Conservation (phyloP, 306 rosid genomes). For the Dryas octopetala region DNA sequence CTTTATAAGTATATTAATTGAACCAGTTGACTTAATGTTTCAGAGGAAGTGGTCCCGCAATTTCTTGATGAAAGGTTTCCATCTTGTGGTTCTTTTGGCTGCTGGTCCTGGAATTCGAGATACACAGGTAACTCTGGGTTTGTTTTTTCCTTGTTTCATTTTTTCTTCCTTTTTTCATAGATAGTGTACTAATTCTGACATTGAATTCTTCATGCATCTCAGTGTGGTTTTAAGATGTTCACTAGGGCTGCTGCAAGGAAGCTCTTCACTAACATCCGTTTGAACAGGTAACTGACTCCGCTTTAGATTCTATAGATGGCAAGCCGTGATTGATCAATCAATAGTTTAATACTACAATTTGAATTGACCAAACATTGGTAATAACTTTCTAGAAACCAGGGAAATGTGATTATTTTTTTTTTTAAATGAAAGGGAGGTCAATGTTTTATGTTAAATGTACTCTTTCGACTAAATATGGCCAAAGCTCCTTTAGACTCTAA, state of each 20-base stretch:
- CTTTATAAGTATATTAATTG: slow-evolving; percentile 18
- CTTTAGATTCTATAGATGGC: slow-evolving; percentile 4
- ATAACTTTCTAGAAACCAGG: no score
- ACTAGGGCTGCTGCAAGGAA: slow-evolving; percentile 91
- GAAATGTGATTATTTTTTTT: no score
- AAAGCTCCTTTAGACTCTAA: background rate
- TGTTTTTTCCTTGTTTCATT: slow-evolving; percentile 5
- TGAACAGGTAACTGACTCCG: slow-evolving; percentile 57
- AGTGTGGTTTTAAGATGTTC: slow-evolving; percentile 99
- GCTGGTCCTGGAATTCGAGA: slow-evolving; percentile 97
- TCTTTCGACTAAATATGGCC: no score
- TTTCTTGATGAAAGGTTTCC: slow-evolving; percentile 96
- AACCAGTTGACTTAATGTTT: slow-evolving; percentile 34
- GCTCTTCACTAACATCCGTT: slow-evolving; percentile 79
- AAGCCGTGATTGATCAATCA: no score
- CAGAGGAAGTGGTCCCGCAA: slow-evolving; percentile 97
- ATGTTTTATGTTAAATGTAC: no score
- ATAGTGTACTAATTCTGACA: slow-evolving; percentile 23
- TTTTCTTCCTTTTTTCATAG: background rate
- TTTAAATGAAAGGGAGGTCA: no score
- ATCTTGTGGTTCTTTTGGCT: slow-evolving; percentile 89
- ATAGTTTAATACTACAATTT: no score
- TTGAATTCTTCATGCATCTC: slow-evolving; percentile 32
- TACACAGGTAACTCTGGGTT: slow-evolving; percentile 60
- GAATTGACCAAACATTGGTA: no score